Conservation (phyloP, 228 moss, liverwort and hornwort genomes). For the Sphagnum magellanicum region DNA sequence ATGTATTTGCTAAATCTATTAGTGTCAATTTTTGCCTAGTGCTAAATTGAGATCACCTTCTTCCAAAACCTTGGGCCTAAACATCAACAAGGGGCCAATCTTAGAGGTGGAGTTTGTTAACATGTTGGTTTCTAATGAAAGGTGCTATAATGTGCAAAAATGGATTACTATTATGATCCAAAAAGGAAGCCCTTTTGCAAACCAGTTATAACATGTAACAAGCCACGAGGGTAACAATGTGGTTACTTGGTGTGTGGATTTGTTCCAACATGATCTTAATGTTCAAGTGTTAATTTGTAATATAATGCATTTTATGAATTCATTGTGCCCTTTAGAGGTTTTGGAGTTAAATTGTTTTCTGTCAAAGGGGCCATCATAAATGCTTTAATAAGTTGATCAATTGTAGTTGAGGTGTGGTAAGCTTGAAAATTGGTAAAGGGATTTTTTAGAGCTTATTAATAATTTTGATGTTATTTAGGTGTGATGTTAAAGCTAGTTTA, state of each 20-base stretch:
- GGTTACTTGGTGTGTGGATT: conserved; percentile 64
- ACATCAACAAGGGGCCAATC: conserved; percentile 27
- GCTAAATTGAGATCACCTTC: conserved; percentile 17
- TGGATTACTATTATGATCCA: conserved; percentile 23
- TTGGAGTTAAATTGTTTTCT: no score
- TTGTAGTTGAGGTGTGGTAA: no score
- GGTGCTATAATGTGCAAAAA: conserved; percentile 47
- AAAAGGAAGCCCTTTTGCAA: conserved; percentile 29
- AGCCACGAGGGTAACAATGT: conserved; percentile 38
- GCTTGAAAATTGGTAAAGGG: no score
- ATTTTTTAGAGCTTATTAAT: no score
- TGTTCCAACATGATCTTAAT: conserved; percentile 67
- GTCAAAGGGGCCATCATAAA: no score
- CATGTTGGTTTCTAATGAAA: conserved; percentile 33
- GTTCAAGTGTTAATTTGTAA: conserved; percentile 34
- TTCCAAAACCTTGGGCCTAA: conserved; percentile 25
- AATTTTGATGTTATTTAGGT: no score
- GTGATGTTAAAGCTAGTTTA: no score
- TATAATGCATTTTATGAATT: no score
- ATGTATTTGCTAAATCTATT: no score
- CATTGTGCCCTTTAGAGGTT: no score
- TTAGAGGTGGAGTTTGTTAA: conserved; percentile 35
- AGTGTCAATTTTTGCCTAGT: no score
- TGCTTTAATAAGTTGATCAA: no score
- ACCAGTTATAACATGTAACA: conserved; percentile 22